A percentile compares a stretch with the other conserved stretches of the same genome.
Conservation (phyloP, 805 yeast genomes). For the Candida gorgasii region DNA sequence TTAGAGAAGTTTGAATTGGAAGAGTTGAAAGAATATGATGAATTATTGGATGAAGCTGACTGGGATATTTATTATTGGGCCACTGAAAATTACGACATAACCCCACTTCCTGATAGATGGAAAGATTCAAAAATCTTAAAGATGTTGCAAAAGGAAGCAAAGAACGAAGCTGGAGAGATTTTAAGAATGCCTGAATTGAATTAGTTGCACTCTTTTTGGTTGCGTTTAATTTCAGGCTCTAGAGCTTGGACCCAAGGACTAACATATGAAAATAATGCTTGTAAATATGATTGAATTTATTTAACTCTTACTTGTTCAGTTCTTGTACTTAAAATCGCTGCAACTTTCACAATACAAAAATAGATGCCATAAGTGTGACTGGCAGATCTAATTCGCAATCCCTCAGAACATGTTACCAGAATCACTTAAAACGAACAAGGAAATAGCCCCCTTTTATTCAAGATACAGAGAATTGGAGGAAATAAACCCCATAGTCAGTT, state of each 20-base stretch:
- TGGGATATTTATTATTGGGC: conserved; percentile 99
- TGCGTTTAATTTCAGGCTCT: too few species aligned
- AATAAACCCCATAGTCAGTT: conserved; percentile 68
- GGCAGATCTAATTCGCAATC: too few species aligned
- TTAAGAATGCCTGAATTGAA: conserved; percentile 78
- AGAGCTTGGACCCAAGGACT: too few species aligned
- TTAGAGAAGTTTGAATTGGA: conserved; percentile 56
- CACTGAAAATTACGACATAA: conserved; percentile 74
- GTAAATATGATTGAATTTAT: not conserved
- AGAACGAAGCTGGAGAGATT: conserved; percentile 68
- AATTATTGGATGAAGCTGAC: conserved; percentile 87
- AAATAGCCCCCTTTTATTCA: conserved; percentile 47
- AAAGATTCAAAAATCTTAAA: conserved; percentile 61
- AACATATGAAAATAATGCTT: too few species aligned
- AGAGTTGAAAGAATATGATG: conserved; percentile 83
- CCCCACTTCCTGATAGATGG: conserved; percentile 90
- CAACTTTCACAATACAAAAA: too few species aligned
- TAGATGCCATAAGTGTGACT: too few species aligned
- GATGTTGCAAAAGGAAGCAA: conserved; percentile 69
- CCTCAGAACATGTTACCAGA: conserved; percentile 23
- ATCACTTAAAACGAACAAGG: conserved; percentile 27
- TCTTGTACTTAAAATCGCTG: too few species aligned
- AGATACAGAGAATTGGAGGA: conserved; percentile 58
- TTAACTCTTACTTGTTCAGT: too few species aligned
- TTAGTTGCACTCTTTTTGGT: too few species aligned